Percentiles rank a stretch among this genome's conserved stretches.
phyloP scores from a whole-genome alignment of 1,139 yeast species.

The Geotrichum carabidarum region DNA sequence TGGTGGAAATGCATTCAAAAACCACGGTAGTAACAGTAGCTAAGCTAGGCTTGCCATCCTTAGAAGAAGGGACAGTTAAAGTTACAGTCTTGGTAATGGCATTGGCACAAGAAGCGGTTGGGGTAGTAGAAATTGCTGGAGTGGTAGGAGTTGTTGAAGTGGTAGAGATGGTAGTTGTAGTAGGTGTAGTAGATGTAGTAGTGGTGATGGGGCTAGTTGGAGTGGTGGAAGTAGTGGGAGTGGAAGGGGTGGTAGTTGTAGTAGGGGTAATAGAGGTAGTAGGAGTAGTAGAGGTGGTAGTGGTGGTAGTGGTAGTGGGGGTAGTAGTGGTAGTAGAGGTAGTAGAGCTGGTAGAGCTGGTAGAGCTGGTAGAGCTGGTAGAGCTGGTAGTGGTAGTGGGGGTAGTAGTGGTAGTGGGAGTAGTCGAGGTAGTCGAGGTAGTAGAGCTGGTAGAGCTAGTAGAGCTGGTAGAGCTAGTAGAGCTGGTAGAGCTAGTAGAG shows the following conservation, averaged over 20 bases:
- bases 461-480: constrained; percentile 6
- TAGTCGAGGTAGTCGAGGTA: background rate
- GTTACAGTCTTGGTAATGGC: constrained; percentile 16
- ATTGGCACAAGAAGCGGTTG: background rate
- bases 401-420: background rate
- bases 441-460: constrained; percentile 3
- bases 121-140: constrained; percentile 2
- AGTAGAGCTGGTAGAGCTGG: background rate
- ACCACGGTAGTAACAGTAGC: constrained; percentile 9
- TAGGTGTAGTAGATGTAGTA: background rate
- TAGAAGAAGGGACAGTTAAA: background rate
- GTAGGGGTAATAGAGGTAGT: background rate
- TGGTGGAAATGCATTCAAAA: constrained; percentile 10
- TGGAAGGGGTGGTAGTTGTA: background rate
- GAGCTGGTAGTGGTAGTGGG: background rate
- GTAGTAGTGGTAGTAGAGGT: background rate
- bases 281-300: background rate
- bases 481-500: background rate
- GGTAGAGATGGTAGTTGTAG: background rate
- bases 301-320: background rate
- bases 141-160: constrained; percentile 2
- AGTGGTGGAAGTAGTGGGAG: background rate
- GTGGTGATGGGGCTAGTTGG: background rate
- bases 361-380: background rate
- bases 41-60: too few species aligned